Percentiles rank a stretch among this genome's conserved stretches.
Conservation (phyloP, 169 alveolate species). For the Blepharisma undulans region DNA sequence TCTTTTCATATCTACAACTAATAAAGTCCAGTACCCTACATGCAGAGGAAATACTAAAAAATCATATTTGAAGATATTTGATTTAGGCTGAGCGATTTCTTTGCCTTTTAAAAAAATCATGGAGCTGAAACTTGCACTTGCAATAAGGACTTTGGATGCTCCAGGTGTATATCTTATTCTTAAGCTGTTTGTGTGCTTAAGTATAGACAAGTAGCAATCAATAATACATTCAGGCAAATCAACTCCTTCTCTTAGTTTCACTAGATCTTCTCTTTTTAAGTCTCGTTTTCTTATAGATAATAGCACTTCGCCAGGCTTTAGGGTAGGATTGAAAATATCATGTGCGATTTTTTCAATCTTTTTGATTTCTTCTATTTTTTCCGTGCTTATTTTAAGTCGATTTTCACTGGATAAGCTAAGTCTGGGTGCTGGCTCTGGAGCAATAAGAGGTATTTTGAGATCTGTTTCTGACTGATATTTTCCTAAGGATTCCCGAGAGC, state of each 20-base stretch:
- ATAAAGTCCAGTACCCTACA: slow-evolving; percentile 9
- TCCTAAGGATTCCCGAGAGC: neutral
- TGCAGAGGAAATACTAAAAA: neutral
- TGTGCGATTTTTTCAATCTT: neutral
- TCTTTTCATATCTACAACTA: neutral
- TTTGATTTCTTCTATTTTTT: neutral
- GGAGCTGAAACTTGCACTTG: neutral
- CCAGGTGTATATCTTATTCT: neutral
- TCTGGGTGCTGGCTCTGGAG: neutral
- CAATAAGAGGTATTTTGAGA: neutral
- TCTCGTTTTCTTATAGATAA: neutral
- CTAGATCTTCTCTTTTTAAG: neutral
- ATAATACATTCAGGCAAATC: slow-evolving; percentile 12
- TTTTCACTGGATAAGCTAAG: neutral
- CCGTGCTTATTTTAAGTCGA: neutral
- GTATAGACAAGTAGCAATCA: neutral
- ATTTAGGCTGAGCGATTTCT: neutral
- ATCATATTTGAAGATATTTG: neutral
- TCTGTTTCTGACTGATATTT: neutral
- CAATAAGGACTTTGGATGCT: neutral
- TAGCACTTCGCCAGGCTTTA: neutral
- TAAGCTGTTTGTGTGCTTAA: neutral
- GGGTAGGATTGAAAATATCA: slow-evolving; percentile 4
- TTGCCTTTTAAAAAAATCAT: neutral
- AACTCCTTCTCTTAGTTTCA: neutral